Percentiles rank a stretch among this genome's conserved stretches.
Evolutionary conservation across 495 filamentous ascomycete species (phyloP).

Genomic region (Lentithecium fluviatile): DNA sequence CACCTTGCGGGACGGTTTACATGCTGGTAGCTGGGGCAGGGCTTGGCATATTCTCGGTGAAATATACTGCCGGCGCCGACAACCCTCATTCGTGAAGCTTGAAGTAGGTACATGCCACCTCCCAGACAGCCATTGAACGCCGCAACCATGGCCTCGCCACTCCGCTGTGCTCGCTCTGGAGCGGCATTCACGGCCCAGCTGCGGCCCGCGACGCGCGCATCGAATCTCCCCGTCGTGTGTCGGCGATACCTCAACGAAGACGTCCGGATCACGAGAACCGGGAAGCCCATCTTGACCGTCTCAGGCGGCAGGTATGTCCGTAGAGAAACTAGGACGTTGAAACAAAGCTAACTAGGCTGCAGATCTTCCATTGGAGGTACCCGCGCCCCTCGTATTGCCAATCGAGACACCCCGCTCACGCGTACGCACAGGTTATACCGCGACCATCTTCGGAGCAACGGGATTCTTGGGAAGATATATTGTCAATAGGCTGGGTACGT

Average conservation of each 20-base stretch:
- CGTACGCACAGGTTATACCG: constrained; percentile 70
- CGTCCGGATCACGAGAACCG: constrained; percentile 46
- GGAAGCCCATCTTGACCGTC: constrained; percentile 46
- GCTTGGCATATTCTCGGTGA: constrained; percentile 2
- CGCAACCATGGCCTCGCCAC: constrained; percentile 30
- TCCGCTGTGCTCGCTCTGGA: constrained; percentile 33
- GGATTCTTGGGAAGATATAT: constrained; percentile 96
- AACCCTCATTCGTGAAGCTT: constrained; percentile 8
- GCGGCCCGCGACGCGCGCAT: background rate
- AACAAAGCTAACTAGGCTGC: constrained; percentile 3
- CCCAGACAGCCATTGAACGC: constrained; percentile 31
- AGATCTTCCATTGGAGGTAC: constrained; percentile 86
- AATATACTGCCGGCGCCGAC: constrained; percentile 21
- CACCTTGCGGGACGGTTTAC: constrained; percentile 4
- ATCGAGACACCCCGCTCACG: constrained; percentile 17
- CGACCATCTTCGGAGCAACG: constrained; percentile 96
- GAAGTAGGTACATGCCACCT: constrained; percentile 2
- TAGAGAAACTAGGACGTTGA: background rate
- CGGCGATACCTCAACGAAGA: constrained; percentile 38
- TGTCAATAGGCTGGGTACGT: constrained; percentile 87
- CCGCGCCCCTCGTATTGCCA: constrained; percentile 29
- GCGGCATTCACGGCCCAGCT: constrained; percentile 28
- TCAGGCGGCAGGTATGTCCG: constrained; percentile 43
- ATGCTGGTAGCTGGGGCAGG: constrained; percentile 15
- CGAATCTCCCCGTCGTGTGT: constrained; percentile 18